Conservation (phyloP, 768 basidiomycete species). For the Dioszegia crocea region DNA sequence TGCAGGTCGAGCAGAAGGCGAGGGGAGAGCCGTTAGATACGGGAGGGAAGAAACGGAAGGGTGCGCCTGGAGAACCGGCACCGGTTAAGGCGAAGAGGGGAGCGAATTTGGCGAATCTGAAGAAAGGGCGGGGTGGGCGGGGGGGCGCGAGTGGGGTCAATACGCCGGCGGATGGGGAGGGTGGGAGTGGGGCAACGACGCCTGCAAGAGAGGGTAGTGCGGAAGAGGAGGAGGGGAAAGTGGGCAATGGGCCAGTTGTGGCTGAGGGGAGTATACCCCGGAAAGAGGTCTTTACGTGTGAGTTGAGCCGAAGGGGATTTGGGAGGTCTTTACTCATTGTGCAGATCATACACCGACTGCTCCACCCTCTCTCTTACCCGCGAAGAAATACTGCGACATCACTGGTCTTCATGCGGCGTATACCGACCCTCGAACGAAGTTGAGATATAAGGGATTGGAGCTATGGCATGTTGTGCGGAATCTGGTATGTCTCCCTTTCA, state of each 20-base stretch:
- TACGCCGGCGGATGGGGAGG: conserved; percentile 1
- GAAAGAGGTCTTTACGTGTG: conserved; percentile 47
- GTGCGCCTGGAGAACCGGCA: conserved; percentile 6
- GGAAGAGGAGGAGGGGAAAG: conserved; percentile 19
- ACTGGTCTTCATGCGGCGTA: conserved; percentile 52
- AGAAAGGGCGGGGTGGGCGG: not conserved
- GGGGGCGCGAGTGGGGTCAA: conserved; percentile 10
- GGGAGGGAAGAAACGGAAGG: conserved; percentile 35
- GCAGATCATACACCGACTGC: conserved; percentile 48
- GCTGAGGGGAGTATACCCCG: conserved; percentile 7
- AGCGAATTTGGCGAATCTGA: conserved; percentile 3
- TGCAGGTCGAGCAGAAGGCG: conserved; percentile 27
- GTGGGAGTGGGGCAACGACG: conserved; percentile 3
- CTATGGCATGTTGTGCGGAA: conserved; percentile 50
- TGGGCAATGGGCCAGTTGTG: conserved; percentile 1
- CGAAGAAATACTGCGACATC: conserved; percentile 54
- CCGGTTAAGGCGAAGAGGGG: not conserved
- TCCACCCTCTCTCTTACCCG: conserved; percentile 50
- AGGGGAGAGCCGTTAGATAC: conserved; percentile 34
- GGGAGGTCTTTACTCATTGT: conserved; percentile 3
- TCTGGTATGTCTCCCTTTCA: conserved; percentile 36
- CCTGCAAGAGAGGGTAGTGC: conserved; percentile 8
- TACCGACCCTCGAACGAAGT: conserved; percentile 50
- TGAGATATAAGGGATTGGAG: conserved; percentile 51
- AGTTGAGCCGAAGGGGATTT: conserved; percentile 8